Evolutionary conservation across 805 yeast species (phyloP), one percentile per base, ranked within the genome.

Genomic region (Hanseniaspora thailandica): DNA sequence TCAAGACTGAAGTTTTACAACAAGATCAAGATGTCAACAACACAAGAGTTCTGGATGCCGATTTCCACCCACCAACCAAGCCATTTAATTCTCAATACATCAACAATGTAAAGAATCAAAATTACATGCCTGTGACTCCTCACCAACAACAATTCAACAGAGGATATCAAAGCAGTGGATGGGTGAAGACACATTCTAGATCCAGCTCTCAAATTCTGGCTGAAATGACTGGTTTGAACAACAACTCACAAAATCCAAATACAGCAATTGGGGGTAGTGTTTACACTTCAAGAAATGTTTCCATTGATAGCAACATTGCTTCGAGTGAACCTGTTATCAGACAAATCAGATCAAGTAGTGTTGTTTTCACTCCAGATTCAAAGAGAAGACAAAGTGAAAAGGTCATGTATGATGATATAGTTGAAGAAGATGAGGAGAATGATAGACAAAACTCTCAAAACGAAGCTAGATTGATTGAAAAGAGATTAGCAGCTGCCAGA

Each of bases 341-440:
- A 48, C 63, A 59, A 33, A 57, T 60, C 4, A 41, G 55, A 41
- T 35, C 51, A 4, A 47, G 47, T 33, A 53, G 55, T 41, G 55
- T 53, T 2, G 52, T 53, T 17, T 53, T 47, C 15, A 53, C 55
- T 3, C 55, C 55, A 8, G 55, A 53, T 12, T 28, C 52, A 2
- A 36, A 35, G 7, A 41, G 54, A 50, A 35, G 23, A 13, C 54
- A 35, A 8, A 53, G 47, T 22, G 52, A 53, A 17, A 47, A 43
- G 12, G 34, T 53, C 5, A 35, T 47, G 19, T 53, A 60, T 59
- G 54, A 49, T 51, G 56, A 57, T 57, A 55, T 58, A 19, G 56
- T 57, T 35, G 68, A 68, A 52, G 65, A 63, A 46, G 67, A 66
- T 43, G 54, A 62, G 52, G 64, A 63, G 40, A 64, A 62, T 47